Evolutionary conservation across 495 filamentous ascomycete species (phyloP).

Genomic region (Sphaerosporella brunnea): DNA sequence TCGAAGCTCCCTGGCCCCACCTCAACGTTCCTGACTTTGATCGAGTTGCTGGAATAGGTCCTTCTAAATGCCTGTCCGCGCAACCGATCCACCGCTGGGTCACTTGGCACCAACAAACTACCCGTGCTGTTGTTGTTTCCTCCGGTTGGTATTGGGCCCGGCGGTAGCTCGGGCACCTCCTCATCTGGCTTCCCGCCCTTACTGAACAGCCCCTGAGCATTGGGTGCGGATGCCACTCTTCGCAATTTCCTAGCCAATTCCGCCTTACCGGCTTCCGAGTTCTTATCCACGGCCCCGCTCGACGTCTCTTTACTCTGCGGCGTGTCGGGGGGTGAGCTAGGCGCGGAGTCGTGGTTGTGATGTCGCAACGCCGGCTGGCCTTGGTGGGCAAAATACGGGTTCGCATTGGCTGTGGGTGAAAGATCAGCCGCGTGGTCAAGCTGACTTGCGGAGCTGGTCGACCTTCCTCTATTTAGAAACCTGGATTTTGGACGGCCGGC

Average conservation of each 20-base stretch:
- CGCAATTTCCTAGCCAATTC: conserved; percentile 82
- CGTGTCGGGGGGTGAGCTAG: conserved; percentile 88
- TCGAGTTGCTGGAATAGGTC: conserved; percentile 97
- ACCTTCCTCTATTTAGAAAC: conserved; percentile 35
- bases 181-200: conserved; percentile 46
- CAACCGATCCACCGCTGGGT: conserved; percentile 18
- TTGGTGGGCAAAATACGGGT: conserved; percentile 95
- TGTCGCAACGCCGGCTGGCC: conserved; percentile 83
- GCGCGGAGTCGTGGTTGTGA: conserved; percentile 87
- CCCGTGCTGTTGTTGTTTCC: conserved; percentile 19
- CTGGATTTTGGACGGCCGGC: conserved; percentile 36
- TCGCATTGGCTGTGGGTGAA: conserved; percentile 84
- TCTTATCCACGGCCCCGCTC: conserved; percentile 40
- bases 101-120: conserved; percentile 21
- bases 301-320: conserved; percentile 33
- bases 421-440: conserved; percentile 79
- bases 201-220: conserved; percentile 82
- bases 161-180: conserved; percentile 17
- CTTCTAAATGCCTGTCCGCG: conserved; percentile 56
- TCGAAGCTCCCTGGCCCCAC: conserved; percentile 92
- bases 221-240: conserved; percentile 87
- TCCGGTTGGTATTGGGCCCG: conserved; percentile 18
- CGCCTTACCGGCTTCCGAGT: conserved; percentile 67
- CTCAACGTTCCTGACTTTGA: conserved; percentile 93
- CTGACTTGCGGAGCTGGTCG: conserved; percentile 82